Evolutionary conservation across 2,329 filamentous ascomycete species (phyloP), one percentile per base, ranked within the genome.

Genomic region (Oidium heveae): DNA sequence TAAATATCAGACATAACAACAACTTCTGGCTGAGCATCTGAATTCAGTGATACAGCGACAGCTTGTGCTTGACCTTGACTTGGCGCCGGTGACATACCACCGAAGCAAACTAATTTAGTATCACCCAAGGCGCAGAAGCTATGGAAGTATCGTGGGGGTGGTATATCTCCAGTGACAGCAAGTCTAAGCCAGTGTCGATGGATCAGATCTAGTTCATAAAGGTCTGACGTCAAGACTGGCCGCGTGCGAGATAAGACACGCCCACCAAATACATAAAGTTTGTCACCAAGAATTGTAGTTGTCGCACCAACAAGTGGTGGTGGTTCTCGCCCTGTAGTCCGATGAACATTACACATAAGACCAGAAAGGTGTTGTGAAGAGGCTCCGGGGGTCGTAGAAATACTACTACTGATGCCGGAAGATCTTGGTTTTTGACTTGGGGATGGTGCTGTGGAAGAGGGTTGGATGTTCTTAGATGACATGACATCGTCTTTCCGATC

Each of bases 1-100:
- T 96, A 86, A 55, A 96, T 86, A 68, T 98, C 91, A 7, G 89
- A 95, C 88, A 98, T 95, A 55, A 96, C 91, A 1, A 87, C 82
- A 4, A 96, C 85, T 63, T 95, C 88, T 39, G 86, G 80, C 61
- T 87, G 84, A 55, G 79, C 71, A 58, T 88, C 84, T 0, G 64
- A 64, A 41, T 59, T 59, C 56, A 72, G 70, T 12, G 72, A 70
- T 4, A 68, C 62, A 16, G 68, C 67, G 22, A 68, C 64, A 50
- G 67, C 62, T 36, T 73, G 66, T 47, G 74, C 70, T 55, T 70
- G 68, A 44, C 61, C 67, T 54, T 67, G 66, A 41, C 62, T 65
- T 15, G 70, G 63, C 12, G 80, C 77, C 0, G 89, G 88, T 10
- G 89, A 95, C 91, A 98, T 98, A 61, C 91, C 91, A 56, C 91